Evolutionary conservation across 768 basidiomycete species (phyloP).

Genomic region (Boletales sp.): DNA sequence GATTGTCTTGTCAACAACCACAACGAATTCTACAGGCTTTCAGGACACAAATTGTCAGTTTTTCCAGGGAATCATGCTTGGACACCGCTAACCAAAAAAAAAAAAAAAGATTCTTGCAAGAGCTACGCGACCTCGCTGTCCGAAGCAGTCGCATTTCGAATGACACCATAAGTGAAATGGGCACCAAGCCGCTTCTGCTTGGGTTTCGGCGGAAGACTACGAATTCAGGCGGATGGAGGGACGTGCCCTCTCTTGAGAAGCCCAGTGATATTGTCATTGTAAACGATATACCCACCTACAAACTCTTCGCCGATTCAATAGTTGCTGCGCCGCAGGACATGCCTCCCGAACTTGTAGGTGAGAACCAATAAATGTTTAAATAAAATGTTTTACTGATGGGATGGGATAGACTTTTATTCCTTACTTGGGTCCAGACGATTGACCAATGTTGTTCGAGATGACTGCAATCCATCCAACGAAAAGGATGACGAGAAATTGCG

Average conservation of each 20-base stretch:
- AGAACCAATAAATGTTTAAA: not conserved
- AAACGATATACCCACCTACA: conserved; percentile 75
- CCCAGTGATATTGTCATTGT: conserved; percentile 73
- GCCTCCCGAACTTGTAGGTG: conserved; percentile 84
- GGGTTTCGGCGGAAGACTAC: conserved; percentile 43
- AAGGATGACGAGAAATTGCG: conserved; percentile 42
- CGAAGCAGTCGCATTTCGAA: conserved; percentile 52
- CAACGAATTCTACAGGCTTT: conserved; percentile 59
- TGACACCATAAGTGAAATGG: conserved; percentile 53
- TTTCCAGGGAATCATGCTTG: conserved; percentile 30
- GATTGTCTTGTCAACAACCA: conserved; percentile 64
- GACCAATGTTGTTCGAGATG: conserved; percentile 66
- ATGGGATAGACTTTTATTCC: conserved; percentile 57
- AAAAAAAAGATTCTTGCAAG: conserved; percentile 60
- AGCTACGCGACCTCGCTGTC: conserved; percentile 77
- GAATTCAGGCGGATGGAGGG: conserved; percentile 53
- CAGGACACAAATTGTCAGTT: conserved; percentile 56
- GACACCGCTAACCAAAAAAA: not conserved
- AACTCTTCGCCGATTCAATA: conserved; percentile 67
- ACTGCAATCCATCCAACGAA: conserved; percentile 56
- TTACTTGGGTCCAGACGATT: conserved; percentile 69
- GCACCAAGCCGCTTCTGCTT: conserved; percentile 61
- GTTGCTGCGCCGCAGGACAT: conserved; percentile 84
- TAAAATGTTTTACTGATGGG: not conserved
- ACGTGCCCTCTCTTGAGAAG: conserved; percentile 55